phyloP scores from a whole-genome alignment of 805 yeast genomes.

The Wickerhamomyces strasburgensis region DNA sequence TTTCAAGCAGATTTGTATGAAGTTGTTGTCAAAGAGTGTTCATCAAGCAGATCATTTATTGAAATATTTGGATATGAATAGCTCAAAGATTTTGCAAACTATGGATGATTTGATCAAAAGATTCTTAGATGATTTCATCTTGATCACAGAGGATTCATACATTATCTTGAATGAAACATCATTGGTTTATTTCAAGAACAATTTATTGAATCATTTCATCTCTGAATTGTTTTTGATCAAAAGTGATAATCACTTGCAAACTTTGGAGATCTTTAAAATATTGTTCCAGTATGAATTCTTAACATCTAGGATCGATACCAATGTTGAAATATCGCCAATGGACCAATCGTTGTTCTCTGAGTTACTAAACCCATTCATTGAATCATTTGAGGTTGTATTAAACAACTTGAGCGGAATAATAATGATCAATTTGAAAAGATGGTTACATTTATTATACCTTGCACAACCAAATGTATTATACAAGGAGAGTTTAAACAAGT shows the following conservation, averaged over 20 bases:
- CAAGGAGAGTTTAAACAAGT: constrained; percentile 21
- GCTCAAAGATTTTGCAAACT: not conserved
- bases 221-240: constrained; percentile 16
- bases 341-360: constrained; percentile 11
- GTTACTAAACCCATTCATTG: constrained; percentile 19
- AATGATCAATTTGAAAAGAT: constrained; percentile 12
- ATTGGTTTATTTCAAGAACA: constrained; percentile 20
- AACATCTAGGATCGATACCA: constrained; percentile 11
- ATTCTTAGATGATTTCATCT: constrained; percentile 12
- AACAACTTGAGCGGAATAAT: constrained; percentile 14
- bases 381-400: constrained; percentile 20
- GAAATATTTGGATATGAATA: constrained; percentile 1
- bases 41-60: constrained; percentile 14
- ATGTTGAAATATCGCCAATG: not conserved
- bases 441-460: constrained; percentile 20
- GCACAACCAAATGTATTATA: constrained; percentile 14
- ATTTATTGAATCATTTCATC: constrained; percentile 18
- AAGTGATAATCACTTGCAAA: constrained; percentile 1
- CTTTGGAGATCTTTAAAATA: constrained; percentile 8
- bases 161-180: constrained; percentile 16
- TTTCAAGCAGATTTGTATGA: no score
- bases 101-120: constrained; percentile 7
- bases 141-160: constrained; percentile 3
- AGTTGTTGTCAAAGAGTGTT: no score
- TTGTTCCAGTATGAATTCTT: constrained; percentile 20